Evolutionary conservation across 2,329 filamentous ascomycete genomes (phyloP), one percentile per base, ranked within the genome.

Genomic region (Apiospora saccharicola): DNA sequence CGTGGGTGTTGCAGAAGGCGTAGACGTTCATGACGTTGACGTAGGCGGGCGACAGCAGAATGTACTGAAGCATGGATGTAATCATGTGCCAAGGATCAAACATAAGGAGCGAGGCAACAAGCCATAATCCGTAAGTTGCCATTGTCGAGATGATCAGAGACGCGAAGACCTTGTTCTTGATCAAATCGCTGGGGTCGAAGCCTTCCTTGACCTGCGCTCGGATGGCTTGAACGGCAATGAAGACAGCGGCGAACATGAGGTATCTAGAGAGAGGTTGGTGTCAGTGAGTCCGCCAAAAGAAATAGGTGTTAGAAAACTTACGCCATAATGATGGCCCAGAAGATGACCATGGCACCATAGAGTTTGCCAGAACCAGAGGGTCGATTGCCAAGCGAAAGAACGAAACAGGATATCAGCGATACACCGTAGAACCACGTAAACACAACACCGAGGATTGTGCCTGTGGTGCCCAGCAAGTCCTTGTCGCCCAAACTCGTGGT

Each of bases 31-130:
- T 91, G 73, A 98, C 95, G 83, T 98, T 99, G 86, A 97, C 97
- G 85, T 98, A 99, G 0, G 95, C 98, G 0, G 96, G 96, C 0
- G 95, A 98, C 72, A 99, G 89, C 57, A 98, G 90, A 77, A 98
- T 91, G 82, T 99, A 99, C 89, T 98, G 96, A 68, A 95, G 82
- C 83, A 98, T 94, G 72, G 93, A 92, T n/a, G 96, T 98, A 82
- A 98, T 89, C 95, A 99, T 98, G 85, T 99, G 96, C 96, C 96
- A 99, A 4, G 96, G 96, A 81, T 99, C 96, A 82, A 98, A 91
- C 91, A 98, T 98, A 76, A 99, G 87, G 76, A 99, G 87, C 12
- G 95, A 98, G 0, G 94, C 93, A 69, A 99, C 84, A 73, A 98
- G 89, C 93, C 95, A 99, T 79, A 99, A 91, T 74, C 97, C 88